phyloP scores from a whole-genome alignment of 2,329 filamentous ascomycete genomes.

The Alternaria atra region DNA sequence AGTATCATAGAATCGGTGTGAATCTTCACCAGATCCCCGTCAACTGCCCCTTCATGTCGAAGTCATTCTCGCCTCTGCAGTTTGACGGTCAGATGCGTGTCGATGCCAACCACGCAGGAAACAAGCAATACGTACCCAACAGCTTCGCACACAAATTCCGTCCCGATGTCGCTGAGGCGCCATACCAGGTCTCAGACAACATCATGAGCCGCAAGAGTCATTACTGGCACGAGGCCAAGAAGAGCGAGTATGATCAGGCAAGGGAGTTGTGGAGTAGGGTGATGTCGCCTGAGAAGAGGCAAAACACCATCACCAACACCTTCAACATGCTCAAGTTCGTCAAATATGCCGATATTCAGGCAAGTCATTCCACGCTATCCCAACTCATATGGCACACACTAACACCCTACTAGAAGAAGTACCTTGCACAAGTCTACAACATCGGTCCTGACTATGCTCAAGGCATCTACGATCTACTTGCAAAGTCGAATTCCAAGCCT shows the following conservation, averaged over 20 bases:
- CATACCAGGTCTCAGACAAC: slow-evolving; percentile 61
- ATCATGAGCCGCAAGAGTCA: slow-evolving; percentile 63
- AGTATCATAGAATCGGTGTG: slow-evolving; percentile 62
- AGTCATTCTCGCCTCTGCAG: slow-evolving; percentile 57
- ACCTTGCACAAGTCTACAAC: slow-evolving; percentile 62
- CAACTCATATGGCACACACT: not conserved
- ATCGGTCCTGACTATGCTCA: slow-evolving; percentile 59
- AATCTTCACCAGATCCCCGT: slow-evolving; percentile 62
- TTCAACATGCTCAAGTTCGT: slow-evolving; percentile 57
- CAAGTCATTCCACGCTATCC: slow-evolving; percentile 9
- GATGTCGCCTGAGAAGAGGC: slow-evolving; percentile 56
- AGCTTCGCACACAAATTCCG: slow-evolving; percentile 63
- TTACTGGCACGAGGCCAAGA: slow-evolving; percentile 64
- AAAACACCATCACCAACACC: slow-evolving; percentile 61
- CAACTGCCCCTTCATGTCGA: slow-evolving; percentile 59
- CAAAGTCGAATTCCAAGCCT: slow-evolving; percentile 55
- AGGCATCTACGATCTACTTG: slow-evolving; percentile 58
- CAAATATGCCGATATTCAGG: slow-evolving; percentile 56
- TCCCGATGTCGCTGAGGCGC: slow-evolving; percentile 60
- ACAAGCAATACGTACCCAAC: slow-evolving; percentile 63
- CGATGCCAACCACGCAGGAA: slow-evolving; percentile 59
- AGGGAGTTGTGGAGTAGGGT: slow-evolving; percentile 59
- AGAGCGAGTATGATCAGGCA: slow-evolving; percentile 63
- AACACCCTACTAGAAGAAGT: slow-evolving; percentile 52
- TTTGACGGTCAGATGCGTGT: slow-evolving; percentile 61